Evolutionary conservation across 306 rosid species (phyloP).

Genomic region (Vicia faba): DNA sequence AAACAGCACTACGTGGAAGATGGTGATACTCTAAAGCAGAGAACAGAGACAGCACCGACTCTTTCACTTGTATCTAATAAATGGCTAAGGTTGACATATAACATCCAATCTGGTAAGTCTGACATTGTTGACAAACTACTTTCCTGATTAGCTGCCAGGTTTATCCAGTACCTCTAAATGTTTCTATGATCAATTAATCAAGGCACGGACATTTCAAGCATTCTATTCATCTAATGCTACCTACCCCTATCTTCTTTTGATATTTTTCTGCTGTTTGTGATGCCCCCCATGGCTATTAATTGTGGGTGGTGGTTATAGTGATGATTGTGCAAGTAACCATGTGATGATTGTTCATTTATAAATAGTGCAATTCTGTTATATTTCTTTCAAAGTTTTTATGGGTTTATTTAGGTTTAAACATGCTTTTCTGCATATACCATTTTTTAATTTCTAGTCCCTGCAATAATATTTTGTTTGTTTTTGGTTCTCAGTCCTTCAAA

Average conservation of each 20-base stretch:
- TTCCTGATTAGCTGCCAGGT: neutral
- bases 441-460: too few relatives aligned
- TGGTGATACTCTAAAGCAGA: conserved; percentile 51
- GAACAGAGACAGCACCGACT: conserved; percentile 62
- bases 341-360: neutral
- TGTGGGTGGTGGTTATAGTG: conserved; percentile 1
- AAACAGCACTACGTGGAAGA: conserved; percentile 47
- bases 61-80: conserved; percentile 68
- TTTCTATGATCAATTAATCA: conserved; percentile 27
- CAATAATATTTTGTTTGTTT: too few relatives aligned
- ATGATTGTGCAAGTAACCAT: conserved; percentile 10
- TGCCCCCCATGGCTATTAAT: conserved; percentile 10
- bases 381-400: conserved; percentile 29
- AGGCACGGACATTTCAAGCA: conserved; percentile 10
- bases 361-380: conserved; percentile 6
- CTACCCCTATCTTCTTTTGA: conserved; percentile 8
- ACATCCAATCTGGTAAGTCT: conserved; percentile 72
- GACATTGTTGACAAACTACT: conserved; percentile 8
- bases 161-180: conserved; percentile 18
- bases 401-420: neutral
- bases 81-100: conserved; percentile 87
- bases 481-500: too few relatives aligned
- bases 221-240: conserved; percentile 22
- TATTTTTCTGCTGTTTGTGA: conserved; percentile 22
- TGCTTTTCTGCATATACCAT: too few relatives aligned